These are phyloP conservation scores for Phoma herbarum DNA, from an alignment of 2,329 filamentous ascomycete genomes.

Conservation along the genomic window DNA sequence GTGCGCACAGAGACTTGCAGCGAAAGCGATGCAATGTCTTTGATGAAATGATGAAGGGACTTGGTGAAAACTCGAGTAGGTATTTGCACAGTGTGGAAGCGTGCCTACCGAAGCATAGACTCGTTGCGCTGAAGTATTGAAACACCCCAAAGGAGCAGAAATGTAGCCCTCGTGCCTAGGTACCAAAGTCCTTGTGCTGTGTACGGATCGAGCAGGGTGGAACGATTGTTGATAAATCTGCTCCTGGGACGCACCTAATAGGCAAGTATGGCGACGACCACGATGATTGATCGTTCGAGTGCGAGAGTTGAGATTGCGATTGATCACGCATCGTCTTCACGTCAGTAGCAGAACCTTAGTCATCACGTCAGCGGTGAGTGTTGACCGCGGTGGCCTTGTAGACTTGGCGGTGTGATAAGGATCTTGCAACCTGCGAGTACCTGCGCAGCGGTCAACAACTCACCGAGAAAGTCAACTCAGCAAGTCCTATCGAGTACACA, in stretches of 20 bases:
- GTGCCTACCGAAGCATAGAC: too few species aligned
- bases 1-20: too few species aligned
- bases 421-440: not conserved
- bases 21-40: too few species aligned
- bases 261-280: not conserved
- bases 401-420: not conserved
- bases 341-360: not conserved
- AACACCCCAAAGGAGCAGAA: too few species aligned
- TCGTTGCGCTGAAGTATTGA: too few species aligned
- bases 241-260: not conserved
- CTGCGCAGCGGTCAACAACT: not conserved
- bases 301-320: not conserved
- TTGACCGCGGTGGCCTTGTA: not conserved
- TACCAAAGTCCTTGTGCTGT: not conserved
- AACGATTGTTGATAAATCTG: not conserved
- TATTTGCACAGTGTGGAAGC: too few species aligned
- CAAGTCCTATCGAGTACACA: not conserved
- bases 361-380: not conserved
- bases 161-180: too few species aligned
- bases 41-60: too few species aligned
- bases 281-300: not conserved
- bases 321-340: not conserved
- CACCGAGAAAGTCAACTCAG: not conserved
- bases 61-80: too few species aligned
- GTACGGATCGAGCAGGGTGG: not conserved